Percentiles rank a stretch among this genome's conserved stretches.
Conservation (phyloP, 305 asterid species). For the Lippia alba region DNA sequence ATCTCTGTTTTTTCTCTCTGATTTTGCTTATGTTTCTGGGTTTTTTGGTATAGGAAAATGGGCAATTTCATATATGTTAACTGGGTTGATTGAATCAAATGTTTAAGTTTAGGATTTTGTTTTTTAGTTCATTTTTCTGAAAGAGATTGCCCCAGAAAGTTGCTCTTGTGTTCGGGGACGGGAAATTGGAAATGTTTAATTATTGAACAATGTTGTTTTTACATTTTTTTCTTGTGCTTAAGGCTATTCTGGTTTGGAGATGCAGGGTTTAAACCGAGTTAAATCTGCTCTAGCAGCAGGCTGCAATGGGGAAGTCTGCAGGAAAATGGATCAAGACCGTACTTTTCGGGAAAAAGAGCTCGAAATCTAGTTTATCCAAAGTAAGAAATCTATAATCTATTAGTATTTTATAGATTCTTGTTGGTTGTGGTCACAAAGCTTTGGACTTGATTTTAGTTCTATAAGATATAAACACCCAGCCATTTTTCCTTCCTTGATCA, state of each 20-base stretch:
- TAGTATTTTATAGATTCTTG: slow-evolving; percentile 6
- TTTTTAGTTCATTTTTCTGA: slow-evolving; percentile 10
- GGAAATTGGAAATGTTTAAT: slow-evolving; percentile 16
- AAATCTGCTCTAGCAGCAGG: slow-evolving; percentile 34
- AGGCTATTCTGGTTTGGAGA: neutral
- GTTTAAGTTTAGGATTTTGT: neutral
- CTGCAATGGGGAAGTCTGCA: slow-evolving; percentile 94
- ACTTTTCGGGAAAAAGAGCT: slow-evolving; percentile 88
- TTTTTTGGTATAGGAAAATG: neutral
- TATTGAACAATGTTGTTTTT: slow-evolving; percentile 11
- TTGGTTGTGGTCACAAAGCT: slow-evolving; percentile 1
- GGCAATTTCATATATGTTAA: slow-evolving; percentile 1
- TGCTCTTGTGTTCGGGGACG: slow-evolving; percentile 8
- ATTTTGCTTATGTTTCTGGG: slow-evolving; percentile 5
- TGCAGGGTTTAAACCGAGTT: slow-evolving; percentile 52
- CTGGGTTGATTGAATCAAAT: neutral
- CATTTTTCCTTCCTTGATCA: neutral
- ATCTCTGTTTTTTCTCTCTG: neutral
- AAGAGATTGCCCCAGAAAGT: neutral
- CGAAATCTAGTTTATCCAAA: slow-evolving; percentile 75
- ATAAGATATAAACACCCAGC: neutral
- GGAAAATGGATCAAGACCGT: slow-evolving; percentile 93
- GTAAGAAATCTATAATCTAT: slow-evolving; percentile 48
- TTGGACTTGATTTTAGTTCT: neutral
- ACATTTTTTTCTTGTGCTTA: neutral